A percentile compares a stretch with the other conserved stretches of the same genome.
phyloP scores from a whole-genome alignment of 805 yeast species.

The Metschnikowia picachoensis region DNA sequence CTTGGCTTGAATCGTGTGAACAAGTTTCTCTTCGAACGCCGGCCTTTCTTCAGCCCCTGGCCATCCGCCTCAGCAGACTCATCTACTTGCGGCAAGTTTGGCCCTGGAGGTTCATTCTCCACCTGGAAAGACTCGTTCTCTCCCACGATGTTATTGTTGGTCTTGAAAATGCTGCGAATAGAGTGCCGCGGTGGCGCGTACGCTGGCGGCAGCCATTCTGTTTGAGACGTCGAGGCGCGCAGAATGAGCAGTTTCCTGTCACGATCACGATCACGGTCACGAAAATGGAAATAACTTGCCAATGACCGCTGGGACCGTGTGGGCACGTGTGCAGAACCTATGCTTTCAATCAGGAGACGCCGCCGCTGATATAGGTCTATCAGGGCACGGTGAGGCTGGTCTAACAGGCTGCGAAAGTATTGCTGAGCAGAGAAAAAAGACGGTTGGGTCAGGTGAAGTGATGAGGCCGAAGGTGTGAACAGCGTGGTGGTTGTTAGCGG shows the following conservation, averaged over 20 bases:
- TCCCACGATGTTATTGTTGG: slow-evolving; percentile 5
- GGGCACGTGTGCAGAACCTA: slow-evolving; percentile 17
- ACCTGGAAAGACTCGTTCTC: background rate
- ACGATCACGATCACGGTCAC: slow-evolving; percentile 5
- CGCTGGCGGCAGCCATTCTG: slow-evolving; percentile 5
- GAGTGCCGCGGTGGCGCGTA: slow-evolving; percentile 28
- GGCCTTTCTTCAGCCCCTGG: slow-evolving; percentile 23
- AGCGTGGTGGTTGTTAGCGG: slow-evolving; percentile 44
- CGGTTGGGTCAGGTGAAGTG: slow-evolving; percentile 40
- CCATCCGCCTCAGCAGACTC: slow-evolving; percentile 5
- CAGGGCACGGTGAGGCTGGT: slow-evolving; percentile 33
- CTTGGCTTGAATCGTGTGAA: slow-evolving; percentile 37
- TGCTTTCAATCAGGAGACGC: slow-evolving; percentile 31
- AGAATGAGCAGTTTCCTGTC: slow-evolving; percentile 11
- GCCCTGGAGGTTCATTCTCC: background rate
- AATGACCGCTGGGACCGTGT: slow-evolving; percentile 23
- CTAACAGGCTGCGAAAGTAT: slow-evolving; percentile 36
- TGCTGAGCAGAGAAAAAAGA: slow-evolving; percentile 44
- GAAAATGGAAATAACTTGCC: slow-evolving; percentile 38
- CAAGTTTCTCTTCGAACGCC: slow-evolving; percentile 32
- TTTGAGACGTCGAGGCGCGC: slow-evolving; percentile 2
- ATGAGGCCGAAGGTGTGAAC: slow-evolving; percentile 37
- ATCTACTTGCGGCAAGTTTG: background rate
- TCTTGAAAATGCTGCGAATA: slow-evolving; percentile 32
- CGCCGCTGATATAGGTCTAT: slow-evolving; percentile 30